phyloP scores from a whole-genome alignment of 169 alveolate genomes.

The Plasmodium malariae region DNA sequence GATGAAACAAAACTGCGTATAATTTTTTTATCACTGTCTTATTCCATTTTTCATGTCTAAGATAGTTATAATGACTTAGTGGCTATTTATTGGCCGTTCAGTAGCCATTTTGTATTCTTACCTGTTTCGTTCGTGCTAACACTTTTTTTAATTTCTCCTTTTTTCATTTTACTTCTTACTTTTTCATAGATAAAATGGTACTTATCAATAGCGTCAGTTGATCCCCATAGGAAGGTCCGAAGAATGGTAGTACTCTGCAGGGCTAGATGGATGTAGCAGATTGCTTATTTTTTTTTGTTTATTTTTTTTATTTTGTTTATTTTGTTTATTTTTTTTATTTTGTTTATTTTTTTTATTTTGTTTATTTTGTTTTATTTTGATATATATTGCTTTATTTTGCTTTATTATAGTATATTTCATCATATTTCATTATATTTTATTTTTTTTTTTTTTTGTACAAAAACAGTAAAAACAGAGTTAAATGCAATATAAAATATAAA shows the following conservation, averaged over 20 bases:
- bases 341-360: too few species aligned
- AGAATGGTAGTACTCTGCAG: constrained; percentile 58
- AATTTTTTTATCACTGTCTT: too few species aligned
- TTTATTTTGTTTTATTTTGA: too few species aligned
- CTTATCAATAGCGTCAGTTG: constrained; percentile 52
- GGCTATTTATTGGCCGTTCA: neutral
- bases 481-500: too few species aligned
- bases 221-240: constrained; percentile 56
- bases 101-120: neutral
- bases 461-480: too few species aligned
- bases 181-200: constrained; percentile 40
- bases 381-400: too few species aligned
- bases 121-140: neutral
- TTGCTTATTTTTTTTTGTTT: neutral
- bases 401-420: too few species aligned
- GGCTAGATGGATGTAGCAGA: constrained; percentile 46
- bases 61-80: too few species aligned
- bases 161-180: neutral
- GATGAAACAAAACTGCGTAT: too few species aligned
- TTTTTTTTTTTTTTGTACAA: too few species aligned
- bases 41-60: too few species aligned
- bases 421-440: too few species aligned
- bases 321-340: neutral
- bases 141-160: neutral
- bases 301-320: constrained; percentile 5